A percentile compares a stretch with the other conserved stretches of the same genome.
These are phyloP conservation scores for Corynascus novoguineensis DNA, from an alignment of 495 filamentous ascomycete species.

Conservation along the genomic window DNA sequence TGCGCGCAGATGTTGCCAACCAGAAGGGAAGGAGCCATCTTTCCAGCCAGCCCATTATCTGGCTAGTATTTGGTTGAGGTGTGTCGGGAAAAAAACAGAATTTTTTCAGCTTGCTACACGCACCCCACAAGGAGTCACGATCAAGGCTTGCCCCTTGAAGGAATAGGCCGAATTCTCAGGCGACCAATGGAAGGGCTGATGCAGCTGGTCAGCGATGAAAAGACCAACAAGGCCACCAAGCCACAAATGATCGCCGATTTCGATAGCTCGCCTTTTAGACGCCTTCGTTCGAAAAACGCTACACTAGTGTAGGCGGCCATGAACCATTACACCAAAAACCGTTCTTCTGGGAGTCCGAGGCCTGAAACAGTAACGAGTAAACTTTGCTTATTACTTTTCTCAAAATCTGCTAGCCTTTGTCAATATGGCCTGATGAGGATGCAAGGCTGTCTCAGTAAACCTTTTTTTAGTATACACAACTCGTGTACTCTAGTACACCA, in stretches of 20 bases:
- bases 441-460: not conserved
- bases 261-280: slow-evolving; percentile 1
- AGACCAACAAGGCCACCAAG: slow-evolving; percentile 3
- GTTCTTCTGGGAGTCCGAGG: not conserved
- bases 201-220: not conserved
- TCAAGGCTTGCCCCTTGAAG: not conserved
- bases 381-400: no score
- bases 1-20: not conserved
- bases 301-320: not conserved
- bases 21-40: not conserved
- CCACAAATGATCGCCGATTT: slow-evolving; percentile 9
- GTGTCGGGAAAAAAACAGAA: no score
- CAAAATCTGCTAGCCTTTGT: not conserved
- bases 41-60: no score
- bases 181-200: slow-evolving; percentile 2
- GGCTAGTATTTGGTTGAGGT: no score
- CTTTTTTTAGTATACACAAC: no score
- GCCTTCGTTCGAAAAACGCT: no score
- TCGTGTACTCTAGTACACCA: not conserved
- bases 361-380: not conserved
- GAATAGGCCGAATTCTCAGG: not conserved
- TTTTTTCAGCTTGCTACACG: slow-evolving; percentile 5
- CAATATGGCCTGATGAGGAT: not conserved
- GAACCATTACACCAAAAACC: slow-evolving; percentile 3
- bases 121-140: slow-evolving; percentile 5